Percentiles rank a stretch among this genome's conserved stretches.
phyloP scores from a whole-genome alignment of 73 alveolate genomes.

The Breviolum minutum region DNA sequence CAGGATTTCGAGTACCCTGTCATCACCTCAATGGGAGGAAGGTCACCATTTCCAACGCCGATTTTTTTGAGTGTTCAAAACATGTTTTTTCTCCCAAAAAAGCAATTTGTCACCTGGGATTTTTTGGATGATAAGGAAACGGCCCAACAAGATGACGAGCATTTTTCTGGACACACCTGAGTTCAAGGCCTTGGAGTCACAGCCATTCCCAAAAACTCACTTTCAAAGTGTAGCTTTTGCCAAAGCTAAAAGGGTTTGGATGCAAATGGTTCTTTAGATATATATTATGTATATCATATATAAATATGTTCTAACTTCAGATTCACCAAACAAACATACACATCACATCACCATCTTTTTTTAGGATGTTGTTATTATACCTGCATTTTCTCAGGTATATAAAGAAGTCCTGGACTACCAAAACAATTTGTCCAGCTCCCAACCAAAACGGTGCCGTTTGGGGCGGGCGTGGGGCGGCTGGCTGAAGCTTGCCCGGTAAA shows the following conservation, averaged over 20 bases:
- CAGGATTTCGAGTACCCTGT: neutral
- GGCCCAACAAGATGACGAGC: conserved; percentile 68
- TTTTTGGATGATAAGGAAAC: neutral
- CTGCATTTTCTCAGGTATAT: conserved; percentile 18
- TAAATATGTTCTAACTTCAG: neutral
- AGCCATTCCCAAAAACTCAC: too few species aligned
- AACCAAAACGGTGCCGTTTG: neutral
- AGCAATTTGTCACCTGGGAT: neutral
- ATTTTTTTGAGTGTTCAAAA: too few species aligned
- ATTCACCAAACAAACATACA: neutral
- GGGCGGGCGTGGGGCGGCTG: too few species aligned
- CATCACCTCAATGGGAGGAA: neutral
- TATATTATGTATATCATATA: too few species aligned
- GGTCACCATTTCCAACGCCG: too few species aligned
- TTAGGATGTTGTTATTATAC: neutral
- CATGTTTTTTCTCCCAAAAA: too few species aligned
- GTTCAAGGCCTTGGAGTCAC: conserved; percentile 4
- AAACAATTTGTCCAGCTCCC: neutral
- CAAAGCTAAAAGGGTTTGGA: too few species aligned
- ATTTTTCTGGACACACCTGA: conserved; percentile 58
- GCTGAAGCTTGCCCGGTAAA: too few species aligned
- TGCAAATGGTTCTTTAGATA: too few species aligned
- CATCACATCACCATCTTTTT: neutral
- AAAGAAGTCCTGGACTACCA: conserved; percentile 39
- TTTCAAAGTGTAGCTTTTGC: too few species aligned